Evolutionary conservation across 106 monocot species (phyloP).

Genomic region (Dendrobium officinale): DNA sequence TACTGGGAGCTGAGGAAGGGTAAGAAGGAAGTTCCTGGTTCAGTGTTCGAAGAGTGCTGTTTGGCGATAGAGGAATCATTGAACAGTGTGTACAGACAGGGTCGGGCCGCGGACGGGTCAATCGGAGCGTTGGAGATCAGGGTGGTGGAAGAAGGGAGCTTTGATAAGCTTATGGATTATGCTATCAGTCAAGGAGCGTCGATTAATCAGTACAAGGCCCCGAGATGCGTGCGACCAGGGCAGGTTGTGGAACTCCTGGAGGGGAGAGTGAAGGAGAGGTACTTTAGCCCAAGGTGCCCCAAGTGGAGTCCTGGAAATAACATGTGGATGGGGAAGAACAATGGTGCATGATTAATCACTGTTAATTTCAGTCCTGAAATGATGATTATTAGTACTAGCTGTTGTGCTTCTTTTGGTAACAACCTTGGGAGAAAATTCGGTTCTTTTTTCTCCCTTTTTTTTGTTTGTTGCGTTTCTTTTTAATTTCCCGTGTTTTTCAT

Average conservation of each 20-base stretch:
- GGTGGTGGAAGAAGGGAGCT: constrained; percentile 67
- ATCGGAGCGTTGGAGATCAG: constrained; percentile 79
- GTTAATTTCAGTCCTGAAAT: not conserved
- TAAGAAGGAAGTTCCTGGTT: constrained; percentile 32
- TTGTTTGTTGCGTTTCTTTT: not conserved
- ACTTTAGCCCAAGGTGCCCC: constrained; percentile 78
- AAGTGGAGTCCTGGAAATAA: constrained; percentile 61
- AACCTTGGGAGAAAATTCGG: no score
- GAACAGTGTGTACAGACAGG: constrained; percentile 78
- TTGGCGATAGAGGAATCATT: constrained; percentile 68
- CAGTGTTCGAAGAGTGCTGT: constrained; percentile 78
- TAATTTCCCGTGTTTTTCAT: not conserved
- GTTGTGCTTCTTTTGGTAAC: not conserved
- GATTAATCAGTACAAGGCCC: constrained; percentile 93
- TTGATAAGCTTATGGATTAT: constrained; percentile 84
- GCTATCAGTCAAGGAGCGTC: constrained; percentile 62
- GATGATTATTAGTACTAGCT: not conserved
- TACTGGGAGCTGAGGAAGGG: constrained; percentile 71
- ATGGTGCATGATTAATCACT: not conserved
- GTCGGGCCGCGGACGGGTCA: constrained; percentile 53
- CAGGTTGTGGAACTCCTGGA: constrained; percentile 59
- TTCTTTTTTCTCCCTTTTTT: not conserved
- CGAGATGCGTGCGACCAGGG: constrained; percentile 52
- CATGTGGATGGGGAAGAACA: constrained; percentile 31
- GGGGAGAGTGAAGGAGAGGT: constrained; percentile 28